Evolutionary conservation across 257 asterid genomes (phyloP).

Genomic region (Salvia miltiorrhiza): DNA sequence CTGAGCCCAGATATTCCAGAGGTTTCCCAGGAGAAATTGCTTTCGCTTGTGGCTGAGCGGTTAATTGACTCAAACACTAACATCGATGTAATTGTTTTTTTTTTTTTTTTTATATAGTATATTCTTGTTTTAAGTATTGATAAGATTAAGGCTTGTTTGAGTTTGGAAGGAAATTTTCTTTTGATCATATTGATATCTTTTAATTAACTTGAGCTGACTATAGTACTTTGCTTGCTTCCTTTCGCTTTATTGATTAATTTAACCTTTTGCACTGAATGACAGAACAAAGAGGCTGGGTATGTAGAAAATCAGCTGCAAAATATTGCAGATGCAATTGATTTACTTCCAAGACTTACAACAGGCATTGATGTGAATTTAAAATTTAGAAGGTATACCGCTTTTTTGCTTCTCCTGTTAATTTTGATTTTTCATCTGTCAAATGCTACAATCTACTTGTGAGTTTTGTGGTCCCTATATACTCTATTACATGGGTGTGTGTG

Average conservation of each 20-base stretch:
- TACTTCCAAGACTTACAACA: slow-evolving; percentile 94
- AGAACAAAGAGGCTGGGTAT: slow-evolving; percentile 78
- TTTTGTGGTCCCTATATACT: neutral
- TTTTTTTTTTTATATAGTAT: slow-evolving; percentile 4
- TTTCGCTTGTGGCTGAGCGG: slow-evolving; percentile 85
- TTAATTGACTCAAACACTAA: slow-evolving; percentile 74
- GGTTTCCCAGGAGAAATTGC: slow-evolving; percentile 91
- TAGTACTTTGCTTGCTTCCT: slow-evolving; percentile 14
- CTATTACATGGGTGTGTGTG: neutral
- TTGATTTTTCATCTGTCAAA: neutral
- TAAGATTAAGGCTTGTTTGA: neutral
- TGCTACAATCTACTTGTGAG: neutral
- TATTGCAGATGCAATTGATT: slow-evolving; percentile 88
- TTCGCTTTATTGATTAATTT: slow-evolving; percentile 23
- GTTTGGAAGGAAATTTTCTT: neutral
- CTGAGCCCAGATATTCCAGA: slow-evolving; percentile 82
- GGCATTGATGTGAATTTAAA: slow-evolving; percentile 94
- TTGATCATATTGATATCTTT: neutral
- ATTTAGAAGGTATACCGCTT: slow-evolving; percentile 61
- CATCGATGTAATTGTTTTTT: slow-evolving; percentile 41
- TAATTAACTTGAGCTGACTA: slow-evolving; percentile 3
- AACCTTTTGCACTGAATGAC: slow-evolving; percentile 27
- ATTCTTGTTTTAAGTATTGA: neutral
- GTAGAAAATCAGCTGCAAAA: slow-evolving; percentile 88
- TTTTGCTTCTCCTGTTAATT: slow-evolving; percentile 1